These are phyloP conservation scores for Cryptococcus sp. DNA, from an alignment of 1,284 basidiomycete species.

Conservation along the genomic window DNA sequence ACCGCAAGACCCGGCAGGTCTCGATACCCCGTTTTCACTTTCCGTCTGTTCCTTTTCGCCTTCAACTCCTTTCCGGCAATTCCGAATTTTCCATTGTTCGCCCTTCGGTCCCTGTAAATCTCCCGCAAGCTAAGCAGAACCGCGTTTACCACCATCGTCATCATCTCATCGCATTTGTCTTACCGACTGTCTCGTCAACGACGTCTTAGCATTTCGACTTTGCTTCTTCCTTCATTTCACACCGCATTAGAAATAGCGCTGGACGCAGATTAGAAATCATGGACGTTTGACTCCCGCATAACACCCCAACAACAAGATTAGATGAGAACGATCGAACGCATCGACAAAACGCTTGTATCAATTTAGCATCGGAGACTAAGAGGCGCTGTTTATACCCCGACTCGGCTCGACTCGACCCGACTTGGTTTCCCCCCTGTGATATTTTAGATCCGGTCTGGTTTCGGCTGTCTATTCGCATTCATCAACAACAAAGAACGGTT, in stretches of 20 bases:
- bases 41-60: not conserved
- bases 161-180: not conserved
- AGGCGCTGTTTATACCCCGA: not conserved
- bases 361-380: not conserved
- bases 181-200: not conserved
- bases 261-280: constrained; percentile 14
- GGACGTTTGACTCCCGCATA: constrained; percentile 6
- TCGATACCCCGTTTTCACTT: constrained; percentile 5
- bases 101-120: not conserved
- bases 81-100: constrained; percentile 1
- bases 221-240: not conserved
- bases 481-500: not conserved
- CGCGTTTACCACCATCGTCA: constrained; percentile 2
- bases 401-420: not conserved
- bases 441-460: not conserved
- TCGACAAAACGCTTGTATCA: not conserved
- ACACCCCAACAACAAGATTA: not conserved
- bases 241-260: constrained; percentile 1
- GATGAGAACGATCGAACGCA: constrained; percentile 4
- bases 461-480: not conserved
- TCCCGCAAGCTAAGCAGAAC: constrained; percentile 4
- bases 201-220: constrained; percentile 1
- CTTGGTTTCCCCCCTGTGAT: not conserved
- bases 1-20: no score
- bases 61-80: constrained; percentile 4